phyloP scores from a whole-genome alignment of 345 rosid genomes.

The Linum tenue region DNA sequence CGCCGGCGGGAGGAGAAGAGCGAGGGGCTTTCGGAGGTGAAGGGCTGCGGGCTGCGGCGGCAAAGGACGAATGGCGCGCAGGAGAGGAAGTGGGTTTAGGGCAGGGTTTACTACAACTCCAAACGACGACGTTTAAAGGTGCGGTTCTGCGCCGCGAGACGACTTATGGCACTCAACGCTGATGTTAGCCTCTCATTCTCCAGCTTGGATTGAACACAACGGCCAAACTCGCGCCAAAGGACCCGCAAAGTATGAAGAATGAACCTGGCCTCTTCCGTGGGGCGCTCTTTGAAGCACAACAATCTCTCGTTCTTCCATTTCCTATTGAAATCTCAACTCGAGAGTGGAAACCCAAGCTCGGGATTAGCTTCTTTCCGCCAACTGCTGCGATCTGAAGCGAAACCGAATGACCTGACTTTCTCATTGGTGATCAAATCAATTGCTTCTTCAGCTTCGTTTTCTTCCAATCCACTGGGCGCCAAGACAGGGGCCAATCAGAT shows the following conservation, averaged over 20 bases:
- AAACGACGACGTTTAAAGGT: too few relatives aligned
- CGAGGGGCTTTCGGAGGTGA: not conserved
- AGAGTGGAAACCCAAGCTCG: constrained; percentile 29
- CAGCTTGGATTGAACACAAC: not conserved
- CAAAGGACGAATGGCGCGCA: not conserved
- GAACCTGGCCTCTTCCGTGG: constrained; percentile 3
- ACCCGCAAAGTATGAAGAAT: constrained; percentile 11
- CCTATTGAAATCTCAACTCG: constrained; percentile 31
- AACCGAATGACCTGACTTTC: constrained; percentile 48
- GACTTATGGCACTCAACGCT: too few relatives aligned
- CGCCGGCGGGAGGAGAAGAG: not conserved
- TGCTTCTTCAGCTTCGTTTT: constrained; percentile 16
- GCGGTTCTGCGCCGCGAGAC: too few relatives aligned
- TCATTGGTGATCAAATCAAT: constrained; percentile 42
- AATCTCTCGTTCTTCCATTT: constrained; percentile 41
- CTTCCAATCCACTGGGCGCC: constrained; percentile 11
- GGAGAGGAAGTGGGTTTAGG: not conserved
- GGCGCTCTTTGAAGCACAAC: constrained; percentile 7
- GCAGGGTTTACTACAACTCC: not conserved
- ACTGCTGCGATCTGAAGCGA: constrained; percentile 34
- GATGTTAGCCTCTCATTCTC: too few relatives aligned
- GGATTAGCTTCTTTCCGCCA: constrained; percentile 39
- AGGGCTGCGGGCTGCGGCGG: not conserved
- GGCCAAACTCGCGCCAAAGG: constrained; percentile 10
- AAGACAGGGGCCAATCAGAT: constrained; percentile 30